A percentile compares a stretch with the other conserved stretches of the same genome.
phyloP scores from a whole-genome alignment of 805 yeast species.

The Sugiyamaella americana region DNA sequence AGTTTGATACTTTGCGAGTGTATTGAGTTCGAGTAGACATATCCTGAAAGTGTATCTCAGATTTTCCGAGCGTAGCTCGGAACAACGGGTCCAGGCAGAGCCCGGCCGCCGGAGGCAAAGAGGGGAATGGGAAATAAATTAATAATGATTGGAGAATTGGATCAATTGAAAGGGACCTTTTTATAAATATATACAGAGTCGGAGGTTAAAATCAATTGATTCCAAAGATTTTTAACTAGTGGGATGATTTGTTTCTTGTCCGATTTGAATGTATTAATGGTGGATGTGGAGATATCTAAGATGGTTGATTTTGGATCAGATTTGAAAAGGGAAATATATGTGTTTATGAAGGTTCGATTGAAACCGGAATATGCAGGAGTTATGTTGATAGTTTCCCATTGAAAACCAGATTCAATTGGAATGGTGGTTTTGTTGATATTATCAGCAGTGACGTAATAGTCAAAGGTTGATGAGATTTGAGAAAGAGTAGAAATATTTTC shows the following conservation, averaged over 20 bases:
- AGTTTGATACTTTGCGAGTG: no score
- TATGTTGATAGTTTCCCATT: conserved; percentile 42
- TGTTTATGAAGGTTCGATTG: conserved; percentile 19
- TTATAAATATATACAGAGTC: conserved; percentile 31
- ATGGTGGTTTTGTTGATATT: conserved; percentile 17
- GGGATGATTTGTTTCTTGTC: background rate
- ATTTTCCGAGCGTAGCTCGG: no score
- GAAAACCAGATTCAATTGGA: conserved; percentile 10
- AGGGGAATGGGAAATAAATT: no score
- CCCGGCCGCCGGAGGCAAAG: no score
- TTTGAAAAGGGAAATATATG: background rate
- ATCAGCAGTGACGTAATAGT: conserved; percentile 44
- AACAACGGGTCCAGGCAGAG: no score
- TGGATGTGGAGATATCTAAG: background rate
- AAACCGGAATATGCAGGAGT: conserved; percentile 40
- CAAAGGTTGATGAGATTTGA: conserved; percentile 43
- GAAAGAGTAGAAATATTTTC: conserved; percentile 44
- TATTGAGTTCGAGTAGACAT: no score
- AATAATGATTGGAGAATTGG: no score
- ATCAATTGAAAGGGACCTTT: no score
- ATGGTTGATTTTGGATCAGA: background rate
- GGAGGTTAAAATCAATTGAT: conserved; percentile 22
- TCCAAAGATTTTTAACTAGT: conserved; percentile 14
- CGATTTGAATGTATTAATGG: background rate
- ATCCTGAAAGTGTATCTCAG: no score